Conservation (phyloP, 2,329 filamentous ascomycete species). For the Diplodia intermedia region DNA sequence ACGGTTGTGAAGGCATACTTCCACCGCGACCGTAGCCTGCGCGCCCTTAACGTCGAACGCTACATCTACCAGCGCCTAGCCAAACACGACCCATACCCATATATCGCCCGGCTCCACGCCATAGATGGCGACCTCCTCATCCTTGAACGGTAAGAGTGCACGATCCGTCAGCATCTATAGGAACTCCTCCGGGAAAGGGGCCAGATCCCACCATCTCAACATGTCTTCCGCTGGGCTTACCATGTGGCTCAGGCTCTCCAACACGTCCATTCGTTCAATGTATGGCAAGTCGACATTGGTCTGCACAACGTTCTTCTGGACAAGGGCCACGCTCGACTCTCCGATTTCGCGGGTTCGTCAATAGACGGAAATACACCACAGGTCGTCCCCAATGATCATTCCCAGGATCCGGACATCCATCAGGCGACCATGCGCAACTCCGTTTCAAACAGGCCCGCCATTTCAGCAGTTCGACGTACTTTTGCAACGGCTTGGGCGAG, state of each 20-base stretch:
- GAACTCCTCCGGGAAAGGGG: constrained; percentile 27
- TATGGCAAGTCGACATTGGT: constrained; percentile 37
- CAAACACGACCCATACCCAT: too few relatives aligned
- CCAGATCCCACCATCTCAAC: neutral
- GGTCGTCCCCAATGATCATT: constrained; percentile 11
- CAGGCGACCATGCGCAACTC: too few relatives aligned
- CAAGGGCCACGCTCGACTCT: constrained; percentile 34
- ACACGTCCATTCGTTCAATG: constrained; percentile 33
- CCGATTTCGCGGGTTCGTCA: constrained; percentile 37
- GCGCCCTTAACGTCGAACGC: too few relatives aligned
- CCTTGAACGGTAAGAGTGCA: constrained; percentile 31
- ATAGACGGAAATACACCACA: constrained; percentile 35
- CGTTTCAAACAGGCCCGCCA: too few relatives aligned
- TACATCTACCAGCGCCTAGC: too few relatives aligned
- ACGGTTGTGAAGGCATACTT: too few relatives aligned
- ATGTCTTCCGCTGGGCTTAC: constrained; percentile 34
- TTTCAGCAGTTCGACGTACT: too few relatives aligned
- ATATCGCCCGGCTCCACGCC: too few relatives aligned
- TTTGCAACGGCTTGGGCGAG: too few relatives aligned
- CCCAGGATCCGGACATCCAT: too few relatives aligned
- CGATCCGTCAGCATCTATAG: constrained; percentile 30
- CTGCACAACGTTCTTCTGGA: constrained; percentile 37
- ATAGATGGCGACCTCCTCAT: neutral
- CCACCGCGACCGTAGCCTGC: too few relatives aligned
- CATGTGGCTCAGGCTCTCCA: constrained; percentile 35